phyloP scores from a whole-genome alignment of 345 rosid species.

The Camelina sativa region DNA sequence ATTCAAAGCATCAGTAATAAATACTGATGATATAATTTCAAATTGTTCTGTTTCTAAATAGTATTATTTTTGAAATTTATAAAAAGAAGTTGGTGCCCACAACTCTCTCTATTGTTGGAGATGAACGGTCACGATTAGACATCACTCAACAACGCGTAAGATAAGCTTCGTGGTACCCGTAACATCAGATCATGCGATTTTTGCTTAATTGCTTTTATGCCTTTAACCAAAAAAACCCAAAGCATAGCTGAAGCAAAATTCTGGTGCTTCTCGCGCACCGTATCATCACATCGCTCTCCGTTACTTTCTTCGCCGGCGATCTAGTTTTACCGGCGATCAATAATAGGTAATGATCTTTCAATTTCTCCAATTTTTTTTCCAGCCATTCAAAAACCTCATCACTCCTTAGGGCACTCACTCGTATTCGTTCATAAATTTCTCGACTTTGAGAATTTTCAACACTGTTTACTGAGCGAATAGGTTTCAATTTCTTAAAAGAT shows the following conservation, averaged over 20 bases:
- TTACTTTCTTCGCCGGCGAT: constrained; percentile 35
- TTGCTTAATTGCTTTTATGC: constrained; percentile 16
- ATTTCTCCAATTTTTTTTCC: background rate
- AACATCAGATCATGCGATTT: constrained; percentile 45
- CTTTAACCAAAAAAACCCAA: constrained; percentile 28
- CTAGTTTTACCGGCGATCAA: constrained; percentile 38
- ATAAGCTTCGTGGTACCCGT: constrained; percentile 35
- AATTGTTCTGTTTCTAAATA: background rate
- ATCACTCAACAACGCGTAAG: constrained; percentile 48
- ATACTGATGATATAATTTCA: background rate
- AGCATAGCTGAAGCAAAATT: constrained; percentile 33
- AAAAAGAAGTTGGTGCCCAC: constrained; percentile 17
- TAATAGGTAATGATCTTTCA: constrained; percentile 35
- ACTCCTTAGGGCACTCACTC: background rate
- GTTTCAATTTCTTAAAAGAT: constrained; percentile 13
- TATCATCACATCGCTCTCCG: constrained; percentile 18
- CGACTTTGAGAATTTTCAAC: constrained; percentile 13
- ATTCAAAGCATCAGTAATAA: background rate
- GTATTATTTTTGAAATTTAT: background rate
- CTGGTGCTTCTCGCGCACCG: constrained; percentile 54
- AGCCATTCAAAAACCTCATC: background rate
- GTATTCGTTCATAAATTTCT: background rate
- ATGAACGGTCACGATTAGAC: constrained; percentile 45
- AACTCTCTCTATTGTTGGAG: background rate
- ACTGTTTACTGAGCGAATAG: constrained; percentile 22